Percentiles rank a stretch among this genome's conserved stretches.
phyloP scores from a whole-genome alignment of 345 rosid genomes.

The Bretschneidera sinensis region DNA sequence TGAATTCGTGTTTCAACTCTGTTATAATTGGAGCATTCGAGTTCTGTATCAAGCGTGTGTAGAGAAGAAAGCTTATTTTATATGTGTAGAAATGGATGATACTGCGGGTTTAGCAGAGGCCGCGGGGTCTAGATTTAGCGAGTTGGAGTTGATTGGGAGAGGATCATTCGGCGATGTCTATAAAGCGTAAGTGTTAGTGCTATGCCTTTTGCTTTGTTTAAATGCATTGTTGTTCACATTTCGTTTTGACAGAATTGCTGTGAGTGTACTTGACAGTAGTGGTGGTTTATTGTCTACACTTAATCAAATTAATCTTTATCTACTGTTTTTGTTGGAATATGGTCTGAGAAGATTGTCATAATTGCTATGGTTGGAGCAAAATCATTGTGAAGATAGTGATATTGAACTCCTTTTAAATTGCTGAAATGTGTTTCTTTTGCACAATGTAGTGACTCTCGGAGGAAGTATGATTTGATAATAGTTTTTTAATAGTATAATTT shows the following conservation, averaged over 20 bases:
- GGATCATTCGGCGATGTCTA: conserved; percentile 98
- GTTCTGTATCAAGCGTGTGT: conserved; percentile 15
- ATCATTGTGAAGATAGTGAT: too few species aligned
- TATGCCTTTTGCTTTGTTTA: conserved; percentile 5
- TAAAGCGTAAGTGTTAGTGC: conserved; percentile 70
- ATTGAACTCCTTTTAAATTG: too few species aligned
- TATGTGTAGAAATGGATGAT: conserved; percentile 59
- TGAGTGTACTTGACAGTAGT: neutral
- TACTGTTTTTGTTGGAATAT: too few species aligned
- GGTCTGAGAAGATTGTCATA: too few species aligned
- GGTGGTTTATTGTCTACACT: neutral
- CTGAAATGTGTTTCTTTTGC: too few species aligned
- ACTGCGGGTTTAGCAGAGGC: conserved; percentile 76
- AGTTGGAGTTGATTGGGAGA: conserved; percentile 85
- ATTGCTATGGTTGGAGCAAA: too few species aligned
- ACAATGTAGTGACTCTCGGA: too few species aligned
- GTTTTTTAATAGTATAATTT: too few species aligned
- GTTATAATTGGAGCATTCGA: conserved; percentile 5
- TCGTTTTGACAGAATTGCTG: neutral
- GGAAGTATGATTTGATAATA: too few species aligned
- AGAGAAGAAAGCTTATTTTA: conserved; percentile 15
- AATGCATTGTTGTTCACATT: conserved; percentile 9
- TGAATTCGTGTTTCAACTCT: conserved; percentile 8
- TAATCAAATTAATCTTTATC: too few species aligned
- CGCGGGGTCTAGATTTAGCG: conserved; percentile 72